These are phyloP conservation scores for Phylloporus sp. DNA, from an alignment of 768 basidiomycete species.

Conservation along the genomic window DNA sequence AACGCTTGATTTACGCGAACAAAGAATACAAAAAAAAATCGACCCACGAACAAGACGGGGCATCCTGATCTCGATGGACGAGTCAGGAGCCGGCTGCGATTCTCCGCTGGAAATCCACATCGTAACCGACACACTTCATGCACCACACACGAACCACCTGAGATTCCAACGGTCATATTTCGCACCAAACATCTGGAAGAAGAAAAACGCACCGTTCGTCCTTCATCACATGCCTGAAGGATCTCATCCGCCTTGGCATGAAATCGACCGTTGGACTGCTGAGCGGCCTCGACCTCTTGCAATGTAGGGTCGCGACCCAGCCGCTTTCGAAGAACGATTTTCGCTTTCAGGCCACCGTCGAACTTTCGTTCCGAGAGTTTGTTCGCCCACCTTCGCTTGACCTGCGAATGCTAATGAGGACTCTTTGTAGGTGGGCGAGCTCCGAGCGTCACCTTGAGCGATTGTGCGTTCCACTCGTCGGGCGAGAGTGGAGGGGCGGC, in stretches of 20 bases:
- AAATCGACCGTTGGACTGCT: not conserved
- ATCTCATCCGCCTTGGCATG: not conserved
- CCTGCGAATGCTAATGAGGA: not conserved
- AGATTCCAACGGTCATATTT: not conserved
- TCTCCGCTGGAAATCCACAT: conserved; percentile 8
- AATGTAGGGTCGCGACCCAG: conserved; percentile 4
- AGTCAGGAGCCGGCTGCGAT: conserved; percentile 1
- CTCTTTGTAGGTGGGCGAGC: too few species aligned
- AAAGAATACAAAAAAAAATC: not conserved
- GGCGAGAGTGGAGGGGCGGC: conserved; percentile 1
- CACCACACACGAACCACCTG: conserved; percentile 7
- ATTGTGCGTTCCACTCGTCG: conserved; percentile 6
- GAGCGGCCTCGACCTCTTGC: conserved; percentile 3
- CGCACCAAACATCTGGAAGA: not conserved
- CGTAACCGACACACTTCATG: conserved; percentile 10
- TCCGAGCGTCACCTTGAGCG: not conserved
- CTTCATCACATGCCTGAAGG: conserved; percentile 2
- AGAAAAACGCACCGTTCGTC: not conserved
- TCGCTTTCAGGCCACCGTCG: not conserved
- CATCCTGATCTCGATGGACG: not conserved
- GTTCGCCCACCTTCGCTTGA: conserved; percentile 8
- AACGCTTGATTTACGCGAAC: not conserved
- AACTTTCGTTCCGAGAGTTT: not conserved
- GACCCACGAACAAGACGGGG: not conserved
- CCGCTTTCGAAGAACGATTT: conserved; percentile 9